phyloP scores from a whole-genome alignment of 1,284 basidiomycete genomes.

The Ustilago hordei region DNA sequence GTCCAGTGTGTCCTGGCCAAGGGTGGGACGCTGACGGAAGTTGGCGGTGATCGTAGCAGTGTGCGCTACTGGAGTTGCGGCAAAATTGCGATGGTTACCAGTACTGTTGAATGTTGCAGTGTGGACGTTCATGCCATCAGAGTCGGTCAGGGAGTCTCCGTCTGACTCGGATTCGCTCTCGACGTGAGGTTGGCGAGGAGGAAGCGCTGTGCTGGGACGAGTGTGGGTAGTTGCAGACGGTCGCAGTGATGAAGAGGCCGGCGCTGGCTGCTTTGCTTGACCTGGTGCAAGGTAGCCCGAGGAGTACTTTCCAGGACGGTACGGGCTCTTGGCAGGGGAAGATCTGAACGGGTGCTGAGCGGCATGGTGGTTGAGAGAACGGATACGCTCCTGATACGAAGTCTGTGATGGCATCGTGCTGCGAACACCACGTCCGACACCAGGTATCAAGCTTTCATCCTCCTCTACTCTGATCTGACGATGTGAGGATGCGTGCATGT shows the following conservation, averaged over 20 bases:
- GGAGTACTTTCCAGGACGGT: slow-evolving; percentile 39
- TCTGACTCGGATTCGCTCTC: slow-evolving; percentile 52
- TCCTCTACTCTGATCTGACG: slow-evolving; percentile 17
- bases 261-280: slow-evolving; percentile 11
- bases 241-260: slow-evolving; percentile 5
- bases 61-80: slow-evolving; percentile 44
- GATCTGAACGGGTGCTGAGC: slow-evolving; percentile 28
- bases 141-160: slow-evolving; percentile 40
- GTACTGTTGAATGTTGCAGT: slow-evolving; percentile 45
- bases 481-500: slow-evolving; percentile 11
- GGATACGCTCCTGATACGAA: slow-evolving; percentile 32
- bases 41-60: slow-evolving; percentile 36
- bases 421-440: slow-evolving; percentile 51
- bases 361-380: slow-evolving; percentile 25
- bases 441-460: slow-evolving; percentile 55
- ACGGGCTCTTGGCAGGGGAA: slow-evolving; percentile 35
- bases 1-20: slow-evolving; percentile 50
- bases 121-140: slow-evolving; percentile 30
- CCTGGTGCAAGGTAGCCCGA: slow-evolving; percentile 5
- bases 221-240: slow-evolving; percentile 9
- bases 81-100: slow-evolving; percentile 53
- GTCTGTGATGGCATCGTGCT: slow-evolving; percentile 23
- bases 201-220: slow-evolving; percentile 8
- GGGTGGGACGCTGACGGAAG: slow-evolving; percentile 36
- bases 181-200: slow-evolving; percentile 32